phyloP scores from a whole-genome alignment of 1,139 yeast species.

The Pichia sp. region DNA sequence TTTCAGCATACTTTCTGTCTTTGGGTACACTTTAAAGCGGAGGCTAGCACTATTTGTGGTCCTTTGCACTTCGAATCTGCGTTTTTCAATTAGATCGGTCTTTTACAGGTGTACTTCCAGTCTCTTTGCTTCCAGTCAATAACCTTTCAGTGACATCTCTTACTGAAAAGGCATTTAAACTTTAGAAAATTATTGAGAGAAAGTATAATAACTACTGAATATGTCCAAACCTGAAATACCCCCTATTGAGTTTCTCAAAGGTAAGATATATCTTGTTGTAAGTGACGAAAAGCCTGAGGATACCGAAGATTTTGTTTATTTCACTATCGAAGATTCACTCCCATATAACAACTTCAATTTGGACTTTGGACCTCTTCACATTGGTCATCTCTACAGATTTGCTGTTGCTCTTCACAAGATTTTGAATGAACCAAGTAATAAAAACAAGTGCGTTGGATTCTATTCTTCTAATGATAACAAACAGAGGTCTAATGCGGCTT shows the following conservation, averaged over 20 bases:
- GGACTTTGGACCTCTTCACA: conserved; percentile 93
- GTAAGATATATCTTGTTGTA: conserved; percentile 82
- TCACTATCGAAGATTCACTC: conserved; percentile 86
- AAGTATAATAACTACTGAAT: neutral
- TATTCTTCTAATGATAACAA: conserved; percentile 78
- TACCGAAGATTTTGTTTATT: conserved; percentile 68
- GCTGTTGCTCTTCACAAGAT: conserved; percentile 92
- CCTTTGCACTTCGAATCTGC: too few relatives aligned
- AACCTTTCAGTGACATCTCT: too few relatives aligned
- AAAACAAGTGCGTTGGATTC: conserved; percentile 83
- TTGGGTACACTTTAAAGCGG: too few relatives aligned
- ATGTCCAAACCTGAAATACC: conserved; percentile 9
- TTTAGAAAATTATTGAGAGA: neutral
- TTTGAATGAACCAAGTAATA: conserved; percentile 74
- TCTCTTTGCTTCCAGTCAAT: too few relatives aligned
- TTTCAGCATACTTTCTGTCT: too few relatives aligned
- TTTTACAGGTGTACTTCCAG: too few relatives aligned
- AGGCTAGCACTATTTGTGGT: too few relatives aligned
- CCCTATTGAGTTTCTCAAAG: conserved; percentile 34
- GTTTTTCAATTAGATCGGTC: too few relatives aligned
- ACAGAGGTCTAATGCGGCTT: conserved; percentile 88
- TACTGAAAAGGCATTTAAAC: too few relatives aligned
- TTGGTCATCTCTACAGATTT: conserved; percentile 87
- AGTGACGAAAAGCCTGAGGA: conserved; percentile 75
- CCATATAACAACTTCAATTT: conserved; percentile 90